These are phyloP conservation scores for Pluteus cervinus DNA, from an alignment of 768 basidiomycete genomes.

Conservation along the genomic window DNA sequence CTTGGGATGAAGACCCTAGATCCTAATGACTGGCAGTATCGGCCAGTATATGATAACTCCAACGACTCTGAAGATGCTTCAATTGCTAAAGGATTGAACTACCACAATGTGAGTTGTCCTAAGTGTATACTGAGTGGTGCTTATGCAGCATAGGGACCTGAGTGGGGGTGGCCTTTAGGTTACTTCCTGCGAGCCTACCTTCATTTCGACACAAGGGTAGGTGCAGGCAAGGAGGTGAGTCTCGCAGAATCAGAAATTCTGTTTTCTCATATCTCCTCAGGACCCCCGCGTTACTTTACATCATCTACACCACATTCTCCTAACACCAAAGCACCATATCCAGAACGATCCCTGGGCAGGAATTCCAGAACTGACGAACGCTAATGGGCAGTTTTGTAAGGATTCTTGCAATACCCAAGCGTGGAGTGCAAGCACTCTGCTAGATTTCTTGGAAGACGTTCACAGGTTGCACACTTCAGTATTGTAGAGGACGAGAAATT, in stretches of 20 bases:
- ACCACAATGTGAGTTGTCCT: constrained; percentile 64
- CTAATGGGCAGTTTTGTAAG: constrained; percentile 71
- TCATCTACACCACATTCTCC: constrained; percentile 68
- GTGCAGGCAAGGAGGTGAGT: constrained; percentile 63
- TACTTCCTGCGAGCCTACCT: constrained; percentile 95
- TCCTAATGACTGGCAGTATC: constrained; percentile 81
- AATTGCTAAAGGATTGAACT: constrained; percentile 91
- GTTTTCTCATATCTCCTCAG: too few relatives aligned
- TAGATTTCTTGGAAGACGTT: constrained; percentile 83
- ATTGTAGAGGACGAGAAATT: too few relatives aligned
- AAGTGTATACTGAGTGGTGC: constrained; percentile 10
- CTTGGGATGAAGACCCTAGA: constrained; percentile 98
- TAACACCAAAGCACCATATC: constrained; percentile 69
- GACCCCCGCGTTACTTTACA: constrained; percentile 70
- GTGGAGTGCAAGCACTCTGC: constrained; percentile 89
- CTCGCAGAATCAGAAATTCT: too few relatives aligned
- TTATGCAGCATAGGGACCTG: constrained; percentile 67
- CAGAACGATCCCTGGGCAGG: constrained; percentile 86
- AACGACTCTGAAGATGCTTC: constrained; percentile 82
- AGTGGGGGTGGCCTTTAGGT: constrained; percentile 94
- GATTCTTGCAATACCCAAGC: constrained; percentile 95
- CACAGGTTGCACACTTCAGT: constrained; percentile 41
- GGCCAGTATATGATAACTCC: constrained; percentile 88
- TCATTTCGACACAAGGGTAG: constrained; percentile 71
- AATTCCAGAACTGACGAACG: constrained; percentile 88